phyloP scores from a whole-genome alignment of 768 basidiomycete genomes.

The Lyophyllum decastes region DNA sequence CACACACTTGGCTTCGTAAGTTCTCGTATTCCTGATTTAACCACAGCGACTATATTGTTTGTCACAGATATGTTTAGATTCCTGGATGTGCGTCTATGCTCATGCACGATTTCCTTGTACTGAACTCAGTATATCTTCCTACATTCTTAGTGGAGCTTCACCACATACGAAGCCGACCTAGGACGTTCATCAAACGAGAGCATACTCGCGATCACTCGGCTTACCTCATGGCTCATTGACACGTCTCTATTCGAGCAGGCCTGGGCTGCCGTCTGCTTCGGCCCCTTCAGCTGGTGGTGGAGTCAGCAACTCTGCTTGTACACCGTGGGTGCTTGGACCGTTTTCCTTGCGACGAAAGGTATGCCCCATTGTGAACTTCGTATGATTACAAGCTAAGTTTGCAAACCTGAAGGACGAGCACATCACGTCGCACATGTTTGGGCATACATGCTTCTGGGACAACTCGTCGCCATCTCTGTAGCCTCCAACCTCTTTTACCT shows the following conservation, averaged over 20 bases:
- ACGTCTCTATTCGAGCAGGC: conserved; percentile 67
- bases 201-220: conserved; percentile 19
- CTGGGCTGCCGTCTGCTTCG: conserved; percentile 43
- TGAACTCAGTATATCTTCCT: too few relatives aligned
- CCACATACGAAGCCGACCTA: conserved; percentile 35
- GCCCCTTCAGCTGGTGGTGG: conserved; percentile 67
- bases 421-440: conserved; percentile 49
- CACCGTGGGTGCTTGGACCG: conserved; percentile 58
- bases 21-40: neutral
- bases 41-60: neutral
- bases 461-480: conserved; percentile 70
- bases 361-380: conserved; percentile 8
- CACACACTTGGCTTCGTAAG: conserved; percentile 40
- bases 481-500: conserved; percentile 65
- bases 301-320: conserved; percentile 63
- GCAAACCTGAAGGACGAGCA: conserved; percentile 29
- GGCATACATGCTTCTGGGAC: conserved; percentile 75
- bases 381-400: too few relatives aligned
- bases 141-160: conserved; percentile 60
- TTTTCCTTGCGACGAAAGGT: conserved; percentile 56
- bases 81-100: conserved; percentile 23
- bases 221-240: conserved; percentile 53
- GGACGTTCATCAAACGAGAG: conserved; percentile 5
- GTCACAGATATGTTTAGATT: conserved; percentile 34
- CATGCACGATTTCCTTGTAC: neutral